phyloP scores from a whole-genome alignment of 1,139 yeast genomes.

The Scheffersomyces illinoinensis region DNA sequence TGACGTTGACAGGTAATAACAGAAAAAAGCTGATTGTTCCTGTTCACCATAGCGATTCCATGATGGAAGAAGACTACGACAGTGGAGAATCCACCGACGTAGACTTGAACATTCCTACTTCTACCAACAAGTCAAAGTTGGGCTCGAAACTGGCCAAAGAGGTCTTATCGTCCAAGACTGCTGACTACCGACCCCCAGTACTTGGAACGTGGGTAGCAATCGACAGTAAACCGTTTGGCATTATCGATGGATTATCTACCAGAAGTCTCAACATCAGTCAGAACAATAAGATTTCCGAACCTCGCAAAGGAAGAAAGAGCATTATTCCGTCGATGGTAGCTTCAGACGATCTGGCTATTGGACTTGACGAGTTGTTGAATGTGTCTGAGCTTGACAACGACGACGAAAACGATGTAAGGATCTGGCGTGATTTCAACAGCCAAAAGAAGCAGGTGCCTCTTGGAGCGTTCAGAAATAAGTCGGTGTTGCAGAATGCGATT shows the following conservation, averaged over 20 bases:
- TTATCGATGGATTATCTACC: conserved; percentile 91
- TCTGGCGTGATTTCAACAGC: conserved; percentile 55
- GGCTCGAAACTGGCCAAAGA: conserved; percentile 86
- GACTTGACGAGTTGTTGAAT: conserved; percentile 81
- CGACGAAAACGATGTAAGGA: conserved; percentile 54
- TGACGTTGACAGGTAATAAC: conserved; percentile 4
- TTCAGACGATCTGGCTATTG: conserved; percentile 61
- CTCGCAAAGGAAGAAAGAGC: conserved; percentile 23
- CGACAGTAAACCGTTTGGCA: conserved; percentile 82
- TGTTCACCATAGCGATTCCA: not conserved
- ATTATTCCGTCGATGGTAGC: conserved; percentile 15
- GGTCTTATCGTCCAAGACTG: conserved; percentile 79
- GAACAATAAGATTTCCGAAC: conserved; percentile 14
- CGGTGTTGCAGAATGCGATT: conserved; percentile 39
- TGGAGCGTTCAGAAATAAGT: conserved; percentile 87
- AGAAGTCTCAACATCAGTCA: conserved; percentile 51
- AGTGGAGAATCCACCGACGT: conserved; percentile 92
- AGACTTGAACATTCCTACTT: conserved; percentile 72
- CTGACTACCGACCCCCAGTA: conserved; percentile 87
- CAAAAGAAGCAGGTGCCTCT: conserved; percentile 68
- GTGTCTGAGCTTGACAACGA: conserved; percentile 87
- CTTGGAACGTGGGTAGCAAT: conserved; percentile 89
- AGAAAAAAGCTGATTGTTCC: conserved; percentile 4
- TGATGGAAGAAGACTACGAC: conserved; percentile 33
- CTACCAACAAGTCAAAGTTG: conserved; percentile 50